phyloP scores from a whole-genome alignment of 2,329 filamentous ascomycete genomes.

The Colletotrichum paranaense region DNA sequence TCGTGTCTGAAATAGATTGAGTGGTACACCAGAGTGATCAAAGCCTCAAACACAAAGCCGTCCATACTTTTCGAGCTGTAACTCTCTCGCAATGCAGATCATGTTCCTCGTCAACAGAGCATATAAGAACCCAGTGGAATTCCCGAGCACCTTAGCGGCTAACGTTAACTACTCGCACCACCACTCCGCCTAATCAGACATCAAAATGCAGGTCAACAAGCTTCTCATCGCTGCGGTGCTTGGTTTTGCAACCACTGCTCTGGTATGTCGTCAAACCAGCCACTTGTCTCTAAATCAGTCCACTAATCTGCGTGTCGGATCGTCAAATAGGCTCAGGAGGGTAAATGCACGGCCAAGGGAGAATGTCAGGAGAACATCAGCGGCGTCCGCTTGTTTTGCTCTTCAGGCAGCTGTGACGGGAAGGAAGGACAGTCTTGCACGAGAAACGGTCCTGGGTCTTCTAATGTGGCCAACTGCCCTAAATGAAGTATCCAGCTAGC shows the following conservation, averaged over 20 bases:
- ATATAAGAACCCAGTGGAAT: too few relatives aligned
- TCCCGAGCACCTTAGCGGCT: too few relatives aligned
- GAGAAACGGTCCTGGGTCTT: conserved; percentile 13
- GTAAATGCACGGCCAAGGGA: conserved; percentile 14
- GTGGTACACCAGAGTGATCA: background rate
- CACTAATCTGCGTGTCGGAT: background rate
- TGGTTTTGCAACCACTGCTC: background rate
- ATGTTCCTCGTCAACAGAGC: too few relatives aligned
- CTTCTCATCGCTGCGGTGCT: background rate
- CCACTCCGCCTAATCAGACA: background rate
- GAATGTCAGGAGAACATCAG: conserved; percentile 11
- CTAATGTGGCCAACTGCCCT: background rate
- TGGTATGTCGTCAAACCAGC: background rate
- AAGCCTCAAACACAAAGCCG: background rate
- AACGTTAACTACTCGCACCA: background rate
- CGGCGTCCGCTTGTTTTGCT: conserved; percentile 12
- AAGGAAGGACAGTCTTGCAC: conserved; percentile 12
- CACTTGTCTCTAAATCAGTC: background rate
- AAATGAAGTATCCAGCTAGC: background rate
- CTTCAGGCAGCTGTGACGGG: background rate
- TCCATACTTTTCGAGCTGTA: background rate
- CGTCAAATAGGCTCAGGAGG: conserved; percentile 3
- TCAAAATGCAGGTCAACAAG: conserved; percentile 1
- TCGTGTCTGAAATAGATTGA: background rate
- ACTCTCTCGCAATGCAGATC: background rate